Conservation (phyloP, 305 asterid species). For the Fraxinus ornus region DNA sequence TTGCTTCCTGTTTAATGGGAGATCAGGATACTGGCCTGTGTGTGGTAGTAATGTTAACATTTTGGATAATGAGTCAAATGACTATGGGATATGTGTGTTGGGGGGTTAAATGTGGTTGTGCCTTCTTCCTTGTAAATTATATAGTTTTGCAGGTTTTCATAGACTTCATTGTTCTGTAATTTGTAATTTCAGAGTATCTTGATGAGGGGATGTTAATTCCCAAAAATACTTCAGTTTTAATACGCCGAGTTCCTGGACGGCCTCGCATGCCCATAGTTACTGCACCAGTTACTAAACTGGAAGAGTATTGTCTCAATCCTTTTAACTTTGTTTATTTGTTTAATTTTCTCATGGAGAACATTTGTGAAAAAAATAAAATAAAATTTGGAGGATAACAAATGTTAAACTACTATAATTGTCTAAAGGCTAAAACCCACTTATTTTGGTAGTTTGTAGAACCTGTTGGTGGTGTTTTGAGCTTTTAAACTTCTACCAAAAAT, state of each 20-base stretch:
- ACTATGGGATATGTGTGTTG: slow-evolving; percentile 1
- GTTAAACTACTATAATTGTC: background rate
- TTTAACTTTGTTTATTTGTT: slow-evolving; percentile 35
- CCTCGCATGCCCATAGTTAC: slow-evolving; percentile 89
- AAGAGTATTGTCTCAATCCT: slow-evolving; percentile 75
- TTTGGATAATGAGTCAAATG: slow-evolving; percentile 15
- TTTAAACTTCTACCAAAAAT: slow-evolving; percentile 15
- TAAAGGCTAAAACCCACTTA: background rate
- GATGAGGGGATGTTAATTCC: slow-evolving; percentile 90
- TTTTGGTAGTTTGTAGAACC: slow-evolving; percentile 23
- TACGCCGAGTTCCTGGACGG: slow-evolving; percentile 97
- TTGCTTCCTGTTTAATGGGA: slow-evolving; percentile 16
- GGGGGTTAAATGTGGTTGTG: slow-evolving; percentile 23
- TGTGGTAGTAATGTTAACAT: slow-evolving; percentile 1
- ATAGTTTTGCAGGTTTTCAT: slow-evolving; percentile 44
- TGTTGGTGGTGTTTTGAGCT: slow-evolving; percentile 19
- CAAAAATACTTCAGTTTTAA: slow-evolving; percentile 88
- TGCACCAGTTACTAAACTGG: slow-evolving; percentile 70
- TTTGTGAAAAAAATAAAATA: background rate
- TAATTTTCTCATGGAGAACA: background rate
- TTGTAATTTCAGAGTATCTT: slow-evolving; percentile 69
- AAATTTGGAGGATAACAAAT: background rate
- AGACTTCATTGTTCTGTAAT: slow-evolving; percentile 55
- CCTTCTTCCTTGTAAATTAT: slow-evolving; percentile 33
- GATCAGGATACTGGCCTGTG: slow-evolving; percentile 4